Percentiles rank a stretch among this genome's conserved stretches.
phyloP scores from a whole-genome alignment of 805 yeast genomes.

The Ogataea minuta region DNA sequence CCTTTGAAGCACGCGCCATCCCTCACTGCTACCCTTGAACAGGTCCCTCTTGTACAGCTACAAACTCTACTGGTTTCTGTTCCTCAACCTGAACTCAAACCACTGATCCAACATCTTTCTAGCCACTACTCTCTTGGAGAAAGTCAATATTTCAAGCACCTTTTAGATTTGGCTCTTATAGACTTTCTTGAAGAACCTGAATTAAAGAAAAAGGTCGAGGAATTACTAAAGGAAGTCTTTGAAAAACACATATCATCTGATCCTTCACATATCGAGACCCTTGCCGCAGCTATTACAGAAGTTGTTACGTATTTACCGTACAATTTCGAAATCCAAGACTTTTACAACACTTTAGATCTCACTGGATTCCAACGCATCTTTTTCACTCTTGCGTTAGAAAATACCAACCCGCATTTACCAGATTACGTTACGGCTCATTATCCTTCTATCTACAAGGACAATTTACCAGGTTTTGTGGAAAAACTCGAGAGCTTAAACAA shows the following conservation, averaged over 20 bases:
- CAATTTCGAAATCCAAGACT: constrained; percentile 12
- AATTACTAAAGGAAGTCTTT: not conserved
- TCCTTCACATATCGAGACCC: not conserved
- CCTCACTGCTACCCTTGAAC: constrained; percentile 1
- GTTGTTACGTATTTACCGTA: not conserved
- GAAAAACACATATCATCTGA: not conserved
- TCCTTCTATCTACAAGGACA: constrained; percentile 25
- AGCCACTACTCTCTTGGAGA: not conserved
- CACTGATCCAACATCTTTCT: not conserved
- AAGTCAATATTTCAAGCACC: too few species aligned
- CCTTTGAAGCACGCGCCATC: constrained; percentile 16
- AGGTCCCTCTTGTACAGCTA: constrained; percentile 1
- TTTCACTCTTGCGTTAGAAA: constrained; percentile 29
- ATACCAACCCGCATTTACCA: constrained; percentile 2
- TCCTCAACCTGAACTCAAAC: not conserved
- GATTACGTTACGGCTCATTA: constrained; percentile 21
- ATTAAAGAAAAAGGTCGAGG: too few species aligned
- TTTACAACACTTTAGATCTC: constrained; percentile 29
- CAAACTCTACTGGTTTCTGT: constrained; percentile 1
- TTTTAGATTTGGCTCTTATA: too few species aligned
- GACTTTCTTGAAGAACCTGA: too few species aligned
- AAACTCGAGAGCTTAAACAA: constrained; percentile 25
- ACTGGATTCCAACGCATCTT: constrained; percentile 27
- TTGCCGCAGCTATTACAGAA: not conserved
- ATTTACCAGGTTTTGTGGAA: constrained; percentile 29